Conservation (phyloP, 2,329 filamentous ascomycete species). For the Sporothrix pseudoabietina region DNA sequence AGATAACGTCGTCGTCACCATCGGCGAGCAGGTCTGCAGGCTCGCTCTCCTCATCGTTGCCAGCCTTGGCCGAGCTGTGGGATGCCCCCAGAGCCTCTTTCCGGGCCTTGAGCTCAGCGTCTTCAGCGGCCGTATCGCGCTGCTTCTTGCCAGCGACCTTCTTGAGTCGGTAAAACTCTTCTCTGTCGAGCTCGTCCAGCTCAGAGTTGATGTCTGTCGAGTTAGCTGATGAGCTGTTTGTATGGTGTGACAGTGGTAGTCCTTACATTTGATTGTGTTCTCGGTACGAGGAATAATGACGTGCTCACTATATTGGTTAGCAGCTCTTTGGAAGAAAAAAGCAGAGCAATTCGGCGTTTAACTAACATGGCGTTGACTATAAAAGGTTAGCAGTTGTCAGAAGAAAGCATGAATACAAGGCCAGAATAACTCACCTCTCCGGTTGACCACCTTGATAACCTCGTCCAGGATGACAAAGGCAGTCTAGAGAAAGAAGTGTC, state of each 20-base stretch:
- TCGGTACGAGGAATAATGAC: slow-evolving; percentile 97
- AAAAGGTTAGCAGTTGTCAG: slow-evolving; percentile 40
- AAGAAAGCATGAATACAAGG: background rate
- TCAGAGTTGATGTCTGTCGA: slow-evolving; percentile 88
- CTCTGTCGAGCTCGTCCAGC: slow-evolving; percentile 93
- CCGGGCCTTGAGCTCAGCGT: slow-evolving; percentile 75
- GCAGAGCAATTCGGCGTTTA: background rate
- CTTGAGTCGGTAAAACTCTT: slow-evolving; percentile 97
- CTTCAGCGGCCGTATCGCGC: slow-evolving; percentile 69
- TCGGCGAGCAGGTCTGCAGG: slow-evolving; percentile 70
- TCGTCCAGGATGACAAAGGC: slow-evolving; percentile 98
- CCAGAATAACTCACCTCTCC: slow-evolving; percentile 66
- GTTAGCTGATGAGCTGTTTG: background rate
- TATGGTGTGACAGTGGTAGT: background rate
- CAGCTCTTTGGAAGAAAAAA: background rate
- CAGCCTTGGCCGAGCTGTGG: slow-evolving; percentile 38
- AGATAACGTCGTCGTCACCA: slow-evolving; percentile 82
- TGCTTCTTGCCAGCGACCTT: slow-evolving; percentile 89
- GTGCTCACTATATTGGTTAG: slow-evolving; percentile 62
- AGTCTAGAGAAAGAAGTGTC: slow-evolving; percentile 56
- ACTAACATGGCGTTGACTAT: slow-evolving; percentile 88
- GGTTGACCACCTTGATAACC: slow-evolving; percentile 98
- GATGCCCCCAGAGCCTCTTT: slow-evolving; percentile 55
- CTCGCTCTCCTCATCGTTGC: slow-evolving; percentile 41
- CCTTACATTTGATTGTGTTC: slow-evolving; percentile 97